These are phyloP conservation scores for Halophytophthora polymorphica DNA, from an alignment of 352 stramenopile species.

Conservation along the genomic window DNA sequence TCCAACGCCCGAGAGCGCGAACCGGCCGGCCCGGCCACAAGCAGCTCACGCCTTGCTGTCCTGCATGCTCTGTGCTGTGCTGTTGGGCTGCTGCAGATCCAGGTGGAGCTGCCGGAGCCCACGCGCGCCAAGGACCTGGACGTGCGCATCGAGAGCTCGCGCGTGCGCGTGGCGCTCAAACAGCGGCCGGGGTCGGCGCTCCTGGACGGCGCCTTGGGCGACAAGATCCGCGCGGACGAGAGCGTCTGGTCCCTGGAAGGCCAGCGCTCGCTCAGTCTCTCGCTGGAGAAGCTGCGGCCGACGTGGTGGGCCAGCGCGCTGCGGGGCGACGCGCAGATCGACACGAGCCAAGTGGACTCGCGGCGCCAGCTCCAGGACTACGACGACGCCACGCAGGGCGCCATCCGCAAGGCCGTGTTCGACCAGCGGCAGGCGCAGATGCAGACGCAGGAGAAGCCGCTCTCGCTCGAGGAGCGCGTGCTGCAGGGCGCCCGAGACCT, in stretches of 20 bases:
- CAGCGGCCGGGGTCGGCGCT: slow-evolving; percentile 21
- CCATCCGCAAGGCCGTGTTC: slow-evolving; percentile 99
- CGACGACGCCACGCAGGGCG: slow-evolving; percentile 95
- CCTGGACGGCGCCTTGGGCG: slow-evolving; percentile 86
- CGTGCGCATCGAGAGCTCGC: slow-evolving; percentile 85
- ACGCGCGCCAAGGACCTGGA: slow-evolving; percentile 91
- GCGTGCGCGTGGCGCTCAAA: slow-evolving; percentile 86
- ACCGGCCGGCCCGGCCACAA: too few species aligned
- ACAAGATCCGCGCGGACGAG: slow-evolving; percentile 95
- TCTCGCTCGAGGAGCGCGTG: slow-evolving; percentile 90
- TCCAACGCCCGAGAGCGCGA: background rate
- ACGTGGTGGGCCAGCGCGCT: slow-evolving; percentile 98
- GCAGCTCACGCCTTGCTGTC: too few species aligned
- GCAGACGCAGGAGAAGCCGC: slow-evolving; percentile 80
- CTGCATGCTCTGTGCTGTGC: too few species aligned
- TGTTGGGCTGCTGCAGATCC: slow-evolving; percentile 38
- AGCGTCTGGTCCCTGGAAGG: slow-evolving; percentile 96
- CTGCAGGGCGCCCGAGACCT: slow-evolving; percentile 91
- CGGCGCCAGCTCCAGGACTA: slow-evolving; percentile 96
- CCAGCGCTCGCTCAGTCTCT: slow-evolving; percentile 73
- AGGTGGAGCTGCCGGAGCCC: slow-evolving; percentile 83
- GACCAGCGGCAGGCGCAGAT: slow-evolving; percentile 92
- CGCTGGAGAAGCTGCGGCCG: slow-evolving; percentile 95
- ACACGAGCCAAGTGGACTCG: slow-evolving; percentile 96
- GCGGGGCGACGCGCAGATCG: slow-evolving; percentile 92